phyloP scores from a whole-genome alignment of 164 flowering plant genomes.

The Liriodendron chinense region DNA sequence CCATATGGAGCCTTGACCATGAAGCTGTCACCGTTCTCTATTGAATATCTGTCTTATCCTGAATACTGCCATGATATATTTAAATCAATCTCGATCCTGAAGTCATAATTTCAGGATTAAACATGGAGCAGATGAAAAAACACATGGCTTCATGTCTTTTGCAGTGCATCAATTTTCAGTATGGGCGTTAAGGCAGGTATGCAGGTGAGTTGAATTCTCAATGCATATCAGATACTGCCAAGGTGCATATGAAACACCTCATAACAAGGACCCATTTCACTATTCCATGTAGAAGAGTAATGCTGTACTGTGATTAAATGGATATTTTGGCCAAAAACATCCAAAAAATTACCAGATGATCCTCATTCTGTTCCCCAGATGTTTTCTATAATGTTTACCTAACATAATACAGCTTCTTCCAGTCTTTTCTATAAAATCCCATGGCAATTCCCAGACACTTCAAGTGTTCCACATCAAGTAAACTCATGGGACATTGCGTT shows the following conservation, averaged over 20 bases:
- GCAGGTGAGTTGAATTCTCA: neutral
- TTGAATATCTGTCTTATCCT: too few relatives aligned
- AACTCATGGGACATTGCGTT: neutral
- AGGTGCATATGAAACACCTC: neutral
- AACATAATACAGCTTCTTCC: neutral
- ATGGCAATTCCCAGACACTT: neutral
- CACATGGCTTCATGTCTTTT: too few relatives aligned
- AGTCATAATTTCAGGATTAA: too few relatives aligned
- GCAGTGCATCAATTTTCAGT: neutral
- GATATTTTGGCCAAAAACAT: neutral
- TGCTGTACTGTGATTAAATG: neutral
- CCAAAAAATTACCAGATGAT: neutral
- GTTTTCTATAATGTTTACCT: neutral
- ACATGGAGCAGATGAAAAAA: too few relatives aligned
- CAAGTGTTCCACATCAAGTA: neutral
- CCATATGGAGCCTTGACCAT: neutral
- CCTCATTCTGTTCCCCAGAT: neutral
- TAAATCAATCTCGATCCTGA: too few relatives aligned
- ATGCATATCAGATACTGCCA: neutral
- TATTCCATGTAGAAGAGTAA: neutral
- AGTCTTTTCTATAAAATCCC: neutral
- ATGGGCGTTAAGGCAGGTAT: neutral
- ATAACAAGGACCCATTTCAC: neutral
- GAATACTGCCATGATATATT: too few relatives aligned
- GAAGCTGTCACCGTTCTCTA: neutral